These are phyloP conservation scores for Kalanchoe fedtschenkoi DNA, from an alignment of 164 flowering plant genomes.

Conservation along the genomic window DNA sequence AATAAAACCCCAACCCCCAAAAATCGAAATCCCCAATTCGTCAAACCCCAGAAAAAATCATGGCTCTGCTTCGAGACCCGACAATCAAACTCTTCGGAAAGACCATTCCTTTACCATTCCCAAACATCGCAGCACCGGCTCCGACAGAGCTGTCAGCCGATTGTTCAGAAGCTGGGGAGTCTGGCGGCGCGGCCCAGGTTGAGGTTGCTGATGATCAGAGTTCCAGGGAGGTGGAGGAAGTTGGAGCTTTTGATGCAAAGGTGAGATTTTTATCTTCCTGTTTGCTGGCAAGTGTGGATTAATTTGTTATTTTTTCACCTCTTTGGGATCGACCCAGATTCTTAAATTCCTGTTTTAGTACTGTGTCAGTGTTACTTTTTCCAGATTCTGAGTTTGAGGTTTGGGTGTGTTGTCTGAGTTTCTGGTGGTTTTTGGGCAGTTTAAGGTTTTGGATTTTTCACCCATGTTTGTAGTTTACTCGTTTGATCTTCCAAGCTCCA, in stretches of 20 bases:
- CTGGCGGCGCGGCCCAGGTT: neutral
- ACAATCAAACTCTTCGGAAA: neutral
- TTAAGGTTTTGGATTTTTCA: neutral
- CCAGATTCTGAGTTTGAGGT: slow-evolving; percentile 5
- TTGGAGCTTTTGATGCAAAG: slow-evolving; percentile 2
- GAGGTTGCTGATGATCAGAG: slow-evolving; percentile 5
- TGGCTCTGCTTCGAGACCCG: slow-evolving; percentile 5
- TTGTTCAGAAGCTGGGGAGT: neutral
- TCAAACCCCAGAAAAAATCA: no score
- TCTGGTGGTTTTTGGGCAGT: neutral
- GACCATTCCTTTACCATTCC: neutral
- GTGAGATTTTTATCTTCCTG: neutral
- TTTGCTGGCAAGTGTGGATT: neutral
- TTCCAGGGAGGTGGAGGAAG: neutral
- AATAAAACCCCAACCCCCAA: neutral
- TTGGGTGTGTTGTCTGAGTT: neutral
- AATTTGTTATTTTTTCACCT: neutral
- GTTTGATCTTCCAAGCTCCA: neutral
- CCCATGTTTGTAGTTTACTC: neutral
- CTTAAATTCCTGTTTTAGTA: slow-evolving; percentile 4
- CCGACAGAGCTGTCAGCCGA: neutral
- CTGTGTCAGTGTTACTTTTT: slow-evolving; percentile 2
- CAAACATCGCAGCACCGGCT: neutral
- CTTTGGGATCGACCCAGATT: slow-evolving; percentile 4
- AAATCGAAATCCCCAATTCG: no score